Conservation (phyloP, 2,329 filamentous ascomycete genomes). For the Tolypocladium tropicale region DNA sequence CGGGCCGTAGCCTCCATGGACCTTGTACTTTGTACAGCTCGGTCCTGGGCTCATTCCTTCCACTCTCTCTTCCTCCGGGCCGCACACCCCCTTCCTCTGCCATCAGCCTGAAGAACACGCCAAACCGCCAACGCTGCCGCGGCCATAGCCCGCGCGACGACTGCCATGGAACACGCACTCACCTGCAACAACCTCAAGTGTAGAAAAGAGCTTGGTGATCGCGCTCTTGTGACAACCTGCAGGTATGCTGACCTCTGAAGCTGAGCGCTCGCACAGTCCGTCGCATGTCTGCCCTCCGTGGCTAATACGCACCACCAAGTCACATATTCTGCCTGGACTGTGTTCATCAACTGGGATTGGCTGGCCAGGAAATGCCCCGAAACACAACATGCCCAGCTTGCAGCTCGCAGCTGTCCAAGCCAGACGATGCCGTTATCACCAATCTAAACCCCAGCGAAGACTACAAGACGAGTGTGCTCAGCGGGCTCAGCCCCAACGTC, state of each 20-base stretch:
- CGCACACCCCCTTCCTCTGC: neutral
- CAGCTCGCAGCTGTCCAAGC: slow-evolving; percentile 52
- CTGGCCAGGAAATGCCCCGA: slow-evolving; percentile 20
- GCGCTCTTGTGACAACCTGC: slow-evolving; percentile 81
- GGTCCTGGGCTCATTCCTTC: neutral
- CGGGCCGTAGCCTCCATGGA: neutral
- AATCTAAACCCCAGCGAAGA: slow-evolving; percentile 73
- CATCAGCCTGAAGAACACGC: neutral
- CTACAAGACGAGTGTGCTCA: slow-evolving; percentile 79
- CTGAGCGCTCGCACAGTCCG: neutral
- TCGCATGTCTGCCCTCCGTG: neutral
- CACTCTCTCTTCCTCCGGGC: neutral
- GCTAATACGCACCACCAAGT: slow-evolving; percentile 29
- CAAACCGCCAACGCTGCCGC: neutral
- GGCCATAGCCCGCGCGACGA: neutral
- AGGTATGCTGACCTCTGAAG: slow-evolving; percentile 40
- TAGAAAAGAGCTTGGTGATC: slow-evolving; percentile 54
- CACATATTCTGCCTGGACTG: slow-evolving; percentile 81
- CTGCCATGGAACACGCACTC: slow-evolving; percentile 63
- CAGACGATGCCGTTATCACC: slow-evolving; percentile 64
- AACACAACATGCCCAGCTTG: slow-evolving; percentile 66
- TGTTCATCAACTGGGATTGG: slow-evolving; percentile 54
- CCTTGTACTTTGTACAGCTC: neutral
- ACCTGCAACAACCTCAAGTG: slow-evolving; percentile 77
- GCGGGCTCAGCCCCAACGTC: slow-evolving; percentile 67